A percentile compares a stretch with the other conserved stretches of the same genome.
phyloP scores from a whole-genome alignment of 208 protist species.

The Balamuthia mandrillaris region DNA sequence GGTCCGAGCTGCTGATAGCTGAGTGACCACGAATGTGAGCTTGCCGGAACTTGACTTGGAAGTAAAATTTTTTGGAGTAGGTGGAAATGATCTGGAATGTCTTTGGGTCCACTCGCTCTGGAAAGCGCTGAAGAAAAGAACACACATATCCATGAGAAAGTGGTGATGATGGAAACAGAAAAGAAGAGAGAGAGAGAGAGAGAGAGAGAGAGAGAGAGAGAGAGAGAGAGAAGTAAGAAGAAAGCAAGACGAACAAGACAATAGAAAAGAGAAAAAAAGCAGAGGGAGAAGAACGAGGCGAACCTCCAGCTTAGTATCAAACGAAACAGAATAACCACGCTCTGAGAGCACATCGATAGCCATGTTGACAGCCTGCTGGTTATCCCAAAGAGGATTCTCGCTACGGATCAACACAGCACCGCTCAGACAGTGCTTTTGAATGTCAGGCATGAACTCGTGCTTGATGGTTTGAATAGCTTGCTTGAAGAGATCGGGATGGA shows the following conservation, averaged over 20 bases:
- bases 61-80: no score
- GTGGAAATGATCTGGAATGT: no score
- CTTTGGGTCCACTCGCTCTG: no score
- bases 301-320: slow-evolving; percentile 10
- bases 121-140: neutral
- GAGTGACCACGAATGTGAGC: no score
- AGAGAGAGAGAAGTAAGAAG: neutral
- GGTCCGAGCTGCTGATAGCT: no score
- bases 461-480: slow-evolving; percentile 10
- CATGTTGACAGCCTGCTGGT: slow-evolving; percentile 7
- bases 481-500: neutral
- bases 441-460: slow-evolving; percentile 3
- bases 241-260: neutral
- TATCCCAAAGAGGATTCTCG: neutral
- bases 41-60: no score
- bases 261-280: neutral
- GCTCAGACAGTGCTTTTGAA: neutral
- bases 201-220: neutral
- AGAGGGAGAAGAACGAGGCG: neutral
- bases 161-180: no score
- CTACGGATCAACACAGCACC: neutral
- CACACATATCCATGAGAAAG: no score
- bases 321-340: neutral
- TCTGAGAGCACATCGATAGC: neutral
- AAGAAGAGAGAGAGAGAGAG: neutral